Evolutionary conservation across 352 stramenopile genomes (phyloP), one percentile per base, ranked within the genome.

Genomic region (Phytophthora citricola): DNA sequence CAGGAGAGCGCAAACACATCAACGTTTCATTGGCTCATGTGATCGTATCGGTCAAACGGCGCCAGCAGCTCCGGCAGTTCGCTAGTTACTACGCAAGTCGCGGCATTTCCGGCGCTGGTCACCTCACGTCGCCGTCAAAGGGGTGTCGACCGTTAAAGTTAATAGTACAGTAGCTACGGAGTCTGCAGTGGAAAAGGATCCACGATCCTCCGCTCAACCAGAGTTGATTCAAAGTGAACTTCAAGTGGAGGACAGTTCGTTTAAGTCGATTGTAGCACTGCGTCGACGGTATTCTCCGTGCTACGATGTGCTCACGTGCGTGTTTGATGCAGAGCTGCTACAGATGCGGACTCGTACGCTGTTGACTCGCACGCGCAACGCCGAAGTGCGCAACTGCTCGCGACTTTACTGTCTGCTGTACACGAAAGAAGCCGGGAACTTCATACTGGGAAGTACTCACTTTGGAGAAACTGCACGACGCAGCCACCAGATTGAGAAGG

Each of bases 1-100:
- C 49, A 32, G 31, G 45, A 9, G 38, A 75, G 10, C 32, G 26
- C 24, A 51, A 50, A 12, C 65, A 65, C 8, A 73, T 88, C 49
- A 89, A 89, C 46, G 77, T 91, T 10, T 81, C 83, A 10, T 58
- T 92, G 3, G 67, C 81, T 3, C 83, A 92, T 14, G 79, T 92
- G 12, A 87, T 92, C 45, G 76, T 91, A 11, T 87, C 78, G 10
- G 83, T 92, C 63, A 90, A 92, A 57, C 81, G 83, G 0, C 78
- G 83, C 5, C 67, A 69, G 10, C 83, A 92, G 49, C 69, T 92
- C 54, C 75, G 82, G 51, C 78, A 90, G 46, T 92, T 92, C 45
- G 80, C 83, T 8, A 73, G 70, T 47, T 92, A 89, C 69, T 92
- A 92, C 61, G 66, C 71, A 9, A 86, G 74, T 59, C 79, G 82